These are phyloP conservation scores for Suillus placidus DNA, from an alignment of 768 basidiomycete species.

Conservation along the genomic window DNA sequence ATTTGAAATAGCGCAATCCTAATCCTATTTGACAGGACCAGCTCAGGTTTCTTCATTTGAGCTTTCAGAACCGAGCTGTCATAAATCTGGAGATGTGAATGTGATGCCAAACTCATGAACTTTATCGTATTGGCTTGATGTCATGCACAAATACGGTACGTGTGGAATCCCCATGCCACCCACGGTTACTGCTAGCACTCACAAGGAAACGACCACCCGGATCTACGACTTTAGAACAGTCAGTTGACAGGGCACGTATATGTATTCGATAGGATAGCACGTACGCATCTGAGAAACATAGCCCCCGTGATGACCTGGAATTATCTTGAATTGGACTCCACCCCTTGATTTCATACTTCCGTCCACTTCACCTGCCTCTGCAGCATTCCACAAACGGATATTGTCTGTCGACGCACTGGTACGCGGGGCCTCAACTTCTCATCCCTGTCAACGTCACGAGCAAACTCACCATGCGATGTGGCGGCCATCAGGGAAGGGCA, in stretches of 20 bases:
- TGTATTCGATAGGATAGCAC: slow-evolving; percentile 36
- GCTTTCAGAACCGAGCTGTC: slow-evolving; percentile 13
- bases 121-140: slow-evolving; percentile 54
- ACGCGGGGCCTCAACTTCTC: slow-evolving; percentile 23
- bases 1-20: slow-evolving; percentile 36
- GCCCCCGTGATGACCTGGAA: slow-evolving; percentile 95
- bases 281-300: slow-evolving; percentile 90
- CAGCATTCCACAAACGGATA: slow-evolving; percentile 90
- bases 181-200: slow-evolving; percentile 91
- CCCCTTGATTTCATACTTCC: slow-evolving; percentile 60
- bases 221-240: slow-evolving; percentile 70
- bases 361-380: slow-evolving; percentile 73
- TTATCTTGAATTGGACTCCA: slow-evolving; percentile 89
- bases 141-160: slow-evolving; percentile 91
- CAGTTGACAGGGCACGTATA: slow-evolving; percentile 25
- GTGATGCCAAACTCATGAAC: slow-evolving; percentile 18
- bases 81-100: slow-evolving; percentile 24
- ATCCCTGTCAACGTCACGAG: slow-evolving; percentile 17
- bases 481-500: slow-evolving; percentile 87
- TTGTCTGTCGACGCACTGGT: slow-evolving; percentile 89
- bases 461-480: slow-evolving; percentile 83
- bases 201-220: slow-evolving; percentile 82
- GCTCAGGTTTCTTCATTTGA: slow-evolving; percentile 11
- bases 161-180: slow-evolving; percentile 92
- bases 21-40: slow-evolving; percentile 25